Conservation (phyloP, 345 rosid species). For the Eucalyptus fibrosa region DNA sequence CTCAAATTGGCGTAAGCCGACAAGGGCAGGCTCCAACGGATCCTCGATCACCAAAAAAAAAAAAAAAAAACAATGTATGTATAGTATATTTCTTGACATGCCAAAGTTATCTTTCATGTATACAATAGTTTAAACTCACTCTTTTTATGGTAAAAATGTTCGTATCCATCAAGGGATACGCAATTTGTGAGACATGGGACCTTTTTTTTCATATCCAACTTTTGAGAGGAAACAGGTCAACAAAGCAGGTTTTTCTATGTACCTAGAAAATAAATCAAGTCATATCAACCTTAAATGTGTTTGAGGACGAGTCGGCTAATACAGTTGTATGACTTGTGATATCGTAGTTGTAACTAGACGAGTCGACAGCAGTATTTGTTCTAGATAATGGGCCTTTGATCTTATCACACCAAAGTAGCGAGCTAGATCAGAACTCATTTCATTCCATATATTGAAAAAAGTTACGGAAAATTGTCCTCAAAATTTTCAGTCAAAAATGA, state of each 20-base stretch:
- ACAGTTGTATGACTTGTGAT: not conserved
- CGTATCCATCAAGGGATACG: not conserved
- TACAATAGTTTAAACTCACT: not conserved
- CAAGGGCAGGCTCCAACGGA: fast-evolving
- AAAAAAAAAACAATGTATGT: no score
- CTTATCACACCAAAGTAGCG: not conserved
- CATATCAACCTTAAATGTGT: not conserved
- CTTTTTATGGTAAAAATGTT: not conserved
- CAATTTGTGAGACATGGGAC: not conserved
- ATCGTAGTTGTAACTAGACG: not conserved
- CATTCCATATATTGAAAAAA: not conserved
- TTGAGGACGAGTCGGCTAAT: not conserved
- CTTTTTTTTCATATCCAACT: not conserved
- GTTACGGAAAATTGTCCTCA: not conserved
- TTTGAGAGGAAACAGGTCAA: not conserved
- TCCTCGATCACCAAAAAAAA: no score
- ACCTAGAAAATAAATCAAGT: not conserved
- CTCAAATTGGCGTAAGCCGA: no score
- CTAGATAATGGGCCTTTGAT: not conserved
- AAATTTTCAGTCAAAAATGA: not conserved
- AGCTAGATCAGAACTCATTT: not conserved
- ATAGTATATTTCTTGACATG: not conserved
- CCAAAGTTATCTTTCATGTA: not conserved
- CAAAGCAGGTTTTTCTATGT: not conserved
- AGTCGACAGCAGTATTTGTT: not conserved